Percentiles rank a stretch among this genome's conserved stretches.
Conservation (phyloP, 176 grass and related monocot species). For the Eremochloa ophiuroides region DNA sequence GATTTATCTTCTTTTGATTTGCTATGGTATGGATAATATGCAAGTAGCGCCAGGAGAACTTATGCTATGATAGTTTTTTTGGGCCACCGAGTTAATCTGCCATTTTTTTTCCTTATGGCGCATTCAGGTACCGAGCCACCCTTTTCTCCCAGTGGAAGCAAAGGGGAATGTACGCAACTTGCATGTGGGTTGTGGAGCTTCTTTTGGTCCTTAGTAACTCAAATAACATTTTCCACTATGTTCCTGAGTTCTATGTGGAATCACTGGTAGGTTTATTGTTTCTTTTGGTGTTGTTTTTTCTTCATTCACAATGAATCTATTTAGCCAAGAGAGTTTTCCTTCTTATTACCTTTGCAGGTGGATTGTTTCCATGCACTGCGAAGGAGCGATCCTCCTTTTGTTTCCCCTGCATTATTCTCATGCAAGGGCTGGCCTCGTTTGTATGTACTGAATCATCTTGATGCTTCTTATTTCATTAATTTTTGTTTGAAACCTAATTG, state of each 20-base stretch:
- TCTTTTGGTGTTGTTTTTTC: neutral
- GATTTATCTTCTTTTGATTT: neutral
- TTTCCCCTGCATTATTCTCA: slow-evolving; percentile 70
- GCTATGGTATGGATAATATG: neutral
- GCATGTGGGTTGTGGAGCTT: slow-evolving; percentile 89
- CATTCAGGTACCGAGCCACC: slow-evolving; percentile 71
- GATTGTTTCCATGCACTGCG: slow-evolving; percentile 86
- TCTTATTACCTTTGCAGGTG: slow-evolving; percentile 50
- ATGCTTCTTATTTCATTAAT: neutral
- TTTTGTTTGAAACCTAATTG: neutral
- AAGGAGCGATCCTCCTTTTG: slow-evolving; percentile 86
- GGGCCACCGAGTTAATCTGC: neutral
- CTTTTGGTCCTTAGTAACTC: slow-evolving; percentile 69
- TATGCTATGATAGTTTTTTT: neutral
- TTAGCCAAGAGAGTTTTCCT: neutral
- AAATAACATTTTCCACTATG: slow-evolving; percentile 48
- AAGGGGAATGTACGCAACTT: slow-evolving; percentile 92
- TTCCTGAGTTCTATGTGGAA: slow-evolving; percentile 90
- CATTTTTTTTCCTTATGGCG: neutral
- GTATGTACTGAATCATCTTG: slow-evolving; percentile 43
- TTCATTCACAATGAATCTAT: slow-evolving; percentile 12
- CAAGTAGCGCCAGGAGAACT: neutral
- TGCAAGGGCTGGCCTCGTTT: slow-evolving; percentile 72
- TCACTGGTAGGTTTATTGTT: slow-evolving; percentile 55
- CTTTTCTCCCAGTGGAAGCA: slow-evolving; percentile 88